These are phyloP conservation scores for Aspergillus ustus DNA, from an alignment of 2,329 filamentous ascomycete genomes.

Conservation along the genomic window DNA sequence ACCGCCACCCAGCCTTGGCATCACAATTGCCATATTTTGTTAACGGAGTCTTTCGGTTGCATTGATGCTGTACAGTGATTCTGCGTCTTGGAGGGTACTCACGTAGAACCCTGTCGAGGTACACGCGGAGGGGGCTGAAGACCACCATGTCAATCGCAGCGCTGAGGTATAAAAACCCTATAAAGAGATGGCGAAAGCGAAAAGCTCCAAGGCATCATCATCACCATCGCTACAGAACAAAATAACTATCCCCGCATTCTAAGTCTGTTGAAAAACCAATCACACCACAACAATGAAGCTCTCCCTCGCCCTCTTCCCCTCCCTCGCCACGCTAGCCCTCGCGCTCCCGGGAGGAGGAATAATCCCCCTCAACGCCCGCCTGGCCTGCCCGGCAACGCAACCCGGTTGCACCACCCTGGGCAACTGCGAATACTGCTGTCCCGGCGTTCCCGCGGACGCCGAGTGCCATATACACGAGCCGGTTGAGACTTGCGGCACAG, in stretches of 20 bases:
- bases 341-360: not conserved
- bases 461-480: conserved; percentile 5
- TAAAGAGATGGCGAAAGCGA: not conserved
- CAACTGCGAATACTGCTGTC: conserved; percentile 4
- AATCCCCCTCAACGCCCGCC: not conserved
- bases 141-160: not conserved
- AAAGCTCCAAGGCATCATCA: not conserved
- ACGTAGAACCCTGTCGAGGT: not conserved
- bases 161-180: not conserved
- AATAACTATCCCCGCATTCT: not conserved
- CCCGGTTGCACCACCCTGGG: conserved; percentile 3
- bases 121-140: not conserved
- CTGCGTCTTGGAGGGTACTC: not conserved
- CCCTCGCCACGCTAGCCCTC: not conserved
- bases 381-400: not conserved
- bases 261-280: not conserved
- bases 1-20: conserved; percentile 1
- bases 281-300: not conserved
- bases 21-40: not conserved
- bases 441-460: not conserved
- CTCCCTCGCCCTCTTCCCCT: not conserved
- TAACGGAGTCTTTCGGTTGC: not conserved
- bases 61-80: not conserved
- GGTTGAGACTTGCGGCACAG: not conserved
- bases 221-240: not conserved